These are phyloP conservation scores for Cubamyces lactineus DNA, from an alignment of 768 basidiomycete genomes.

Conservation along the genomic window DNA sequence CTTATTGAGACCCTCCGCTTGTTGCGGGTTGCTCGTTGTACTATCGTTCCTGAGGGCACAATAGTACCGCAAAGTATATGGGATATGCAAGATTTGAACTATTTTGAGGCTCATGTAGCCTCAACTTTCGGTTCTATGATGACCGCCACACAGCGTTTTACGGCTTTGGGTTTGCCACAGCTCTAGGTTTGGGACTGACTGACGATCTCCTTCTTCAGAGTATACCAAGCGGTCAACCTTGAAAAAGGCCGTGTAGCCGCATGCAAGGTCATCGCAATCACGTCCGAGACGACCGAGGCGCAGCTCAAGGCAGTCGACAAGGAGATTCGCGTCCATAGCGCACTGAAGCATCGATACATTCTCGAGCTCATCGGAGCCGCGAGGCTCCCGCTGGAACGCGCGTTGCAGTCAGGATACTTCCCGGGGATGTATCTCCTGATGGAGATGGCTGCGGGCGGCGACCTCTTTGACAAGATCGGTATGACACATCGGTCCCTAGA, in stretches of 20 bases:
- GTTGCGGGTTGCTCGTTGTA: background rate
- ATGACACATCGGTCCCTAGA: conserved; percentile 14
- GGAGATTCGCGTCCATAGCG: conserved; percentile 88
- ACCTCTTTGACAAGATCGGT: conserved; percentile 99
- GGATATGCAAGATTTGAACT: too few relatives aligned
- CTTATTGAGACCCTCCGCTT: background rate
- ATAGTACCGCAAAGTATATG: too few relatives aligned
- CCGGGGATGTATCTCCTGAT: conserved; percentile 92
- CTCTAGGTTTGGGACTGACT: background rate
- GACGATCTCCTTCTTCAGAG: conserved; percentile 47
- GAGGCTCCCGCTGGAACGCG: conserved; percentile 41
- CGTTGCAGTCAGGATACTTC: conserved; percentile 46
- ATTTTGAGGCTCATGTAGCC: background rate
- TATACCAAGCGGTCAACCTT: conserved; percentile 80
- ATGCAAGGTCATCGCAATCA: conserved; percentile 81
- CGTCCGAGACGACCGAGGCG: conserved; percentile 60
- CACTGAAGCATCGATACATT: conserved; percentile 77
- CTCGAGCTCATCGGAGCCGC: conserved; percentile 83
- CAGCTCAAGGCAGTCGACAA: conserved; percentile 85
- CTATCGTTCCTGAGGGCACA: background rate
- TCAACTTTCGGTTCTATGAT: background rate
- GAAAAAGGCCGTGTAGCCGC: conserved; percentile 72
- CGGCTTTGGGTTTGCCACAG: too few relatives aligned
- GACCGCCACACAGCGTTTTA: background rate
- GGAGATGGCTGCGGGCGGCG: conserved; percentile 91